These are phyloP conservation scores for Saraca asoca DNA, from an alignment of 331 rosid species.

Conservation along the genomic window DNA sequence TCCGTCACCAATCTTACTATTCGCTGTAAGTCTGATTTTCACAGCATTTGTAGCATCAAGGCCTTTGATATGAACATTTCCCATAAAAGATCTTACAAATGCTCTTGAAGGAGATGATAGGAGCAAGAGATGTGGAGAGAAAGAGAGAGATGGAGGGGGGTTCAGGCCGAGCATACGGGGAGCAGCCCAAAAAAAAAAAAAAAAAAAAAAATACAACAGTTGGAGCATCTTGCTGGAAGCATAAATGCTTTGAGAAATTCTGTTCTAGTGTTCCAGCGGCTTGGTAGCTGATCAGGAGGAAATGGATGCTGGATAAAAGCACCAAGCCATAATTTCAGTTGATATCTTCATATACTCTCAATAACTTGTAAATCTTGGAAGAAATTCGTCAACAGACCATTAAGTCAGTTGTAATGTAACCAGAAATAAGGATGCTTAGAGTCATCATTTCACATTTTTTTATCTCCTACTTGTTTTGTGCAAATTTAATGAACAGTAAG, in stretches of 20 bases:
- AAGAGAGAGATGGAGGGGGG: neutral
- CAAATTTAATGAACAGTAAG: slow-evolving; percentile 17
- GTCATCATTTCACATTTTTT: neutral
- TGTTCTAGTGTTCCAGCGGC: slow-evolving; percentile 1
- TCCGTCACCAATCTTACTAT: slow-evolving; percentile 36
- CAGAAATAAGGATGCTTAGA: slow-evolving; percentile 22
- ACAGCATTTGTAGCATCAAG: slow-evolving; percentile 2
- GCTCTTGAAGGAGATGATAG: slow-evolving; percentile 20
- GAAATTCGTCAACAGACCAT: neutral
- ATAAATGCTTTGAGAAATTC: neutral
- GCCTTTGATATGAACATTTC: slow-evolving; percentile 16
- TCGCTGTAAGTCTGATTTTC: slow-evolving; percentile 31
- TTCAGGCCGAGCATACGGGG: neutral
- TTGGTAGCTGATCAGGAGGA: slow-evolving; percentile 8
- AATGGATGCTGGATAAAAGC: neutral
- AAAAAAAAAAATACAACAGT: neutral
- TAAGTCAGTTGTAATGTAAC: slow-evolving; percentile 27
- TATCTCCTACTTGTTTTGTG: slow-evolving; percentile 4
- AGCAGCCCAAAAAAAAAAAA: no score
- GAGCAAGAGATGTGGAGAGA: no score
- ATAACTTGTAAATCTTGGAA: slow-evolving; percentile 28
- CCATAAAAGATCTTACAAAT: neutral
- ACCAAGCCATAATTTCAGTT: slow-evolving; percentile 1
- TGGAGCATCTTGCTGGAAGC: slow-evolving; percentile 10
- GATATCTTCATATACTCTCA: neutral